Conservation (phyloP, 305 asterid species). For the Andrographis paniculata region DNA sequence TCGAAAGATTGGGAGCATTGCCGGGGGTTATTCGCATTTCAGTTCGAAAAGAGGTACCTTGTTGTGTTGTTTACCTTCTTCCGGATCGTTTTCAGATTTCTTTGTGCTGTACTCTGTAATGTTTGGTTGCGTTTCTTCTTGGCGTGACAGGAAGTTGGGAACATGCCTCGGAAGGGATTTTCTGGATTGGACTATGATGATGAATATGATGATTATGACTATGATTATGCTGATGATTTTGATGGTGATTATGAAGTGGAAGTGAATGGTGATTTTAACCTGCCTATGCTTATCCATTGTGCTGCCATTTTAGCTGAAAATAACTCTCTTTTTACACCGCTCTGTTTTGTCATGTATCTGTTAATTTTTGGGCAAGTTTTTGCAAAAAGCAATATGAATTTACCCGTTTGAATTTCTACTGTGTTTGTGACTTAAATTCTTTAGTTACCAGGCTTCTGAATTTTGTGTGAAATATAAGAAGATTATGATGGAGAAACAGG, state of each 20-base stretch:
- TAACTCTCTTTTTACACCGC: too few relatives aligned
- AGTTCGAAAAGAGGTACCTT: too few relatives aligned
- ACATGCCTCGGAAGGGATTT: slow-evolving; percentile 77
- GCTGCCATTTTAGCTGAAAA: background rate
- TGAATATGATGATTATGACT: slow-evolving; percentile 33
- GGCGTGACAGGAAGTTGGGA: slow-evolving; percentile 23
- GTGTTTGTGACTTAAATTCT: too few relatives aligned
- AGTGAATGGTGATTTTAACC: too few relatives aligned
- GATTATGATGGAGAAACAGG: too few relatives aligned
- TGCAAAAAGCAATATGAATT: too few relatives aligned
- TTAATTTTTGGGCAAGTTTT: background rate
- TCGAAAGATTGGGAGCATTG: too few relatives aligned
- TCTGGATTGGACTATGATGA: slow-evolving; percentile 44
- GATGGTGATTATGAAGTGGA: slow-evolving; percentile 6
- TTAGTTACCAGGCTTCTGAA: too few relatives aligned
- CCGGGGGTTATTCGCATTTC: too few relatives aligned
- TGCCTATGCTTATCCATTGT: slow-evolving; percentile 11
- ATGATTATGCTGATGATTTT: slow-evolving; percentile 36
- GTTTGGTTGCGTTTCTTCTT: slow-evolving; percentile 5
- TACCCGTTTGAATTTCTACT: too few relatives aligned
- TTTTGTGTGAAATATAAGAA: too few relatives aligned
- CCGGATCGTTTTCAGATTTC: background rate
- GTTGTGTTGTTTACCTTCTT: slow-evolving; percentile 6
- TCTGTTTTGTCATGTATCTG: too few relatives aligned
- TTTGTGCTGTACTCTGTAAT: background rate